These are phyloP conservation scores for Dryas alaskensis DNA, from an alignment of 306 rosid species.

Conservation along the genomic window DNA sequence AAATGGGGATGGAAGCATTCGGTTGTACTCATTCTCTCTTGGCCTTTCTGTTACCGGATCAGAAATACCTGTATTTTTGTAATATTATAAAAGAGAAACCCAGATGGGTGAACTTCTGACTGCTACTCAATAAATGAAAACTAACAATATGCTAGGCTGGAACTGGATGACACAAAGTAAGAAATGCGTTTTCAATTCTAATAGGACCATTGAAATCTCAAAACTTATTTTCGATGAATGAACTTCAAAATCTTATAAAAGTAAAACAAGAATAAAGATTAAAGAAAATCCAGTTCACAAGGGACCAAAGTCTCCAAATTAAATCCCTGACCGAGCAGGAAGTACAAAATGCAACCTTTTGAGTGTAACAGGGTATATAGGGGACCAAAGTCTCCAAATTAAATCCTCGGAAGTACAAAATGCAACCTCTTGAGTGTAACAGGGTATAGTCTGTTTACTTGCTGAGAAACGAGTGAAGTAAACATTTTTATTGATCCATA, in stretches of 20 bases:
- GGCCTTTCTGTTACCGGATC: slow-evolving; percentile 37
- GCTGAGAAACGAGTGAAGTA: neutral
- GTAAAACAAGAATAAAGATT: neutral
- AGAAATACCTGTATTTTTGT: slow-evolving; percentile 46
- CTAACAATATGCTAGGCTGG: neutral
- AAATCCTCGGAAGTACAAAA: neutral
- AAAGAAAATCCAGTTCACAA: neutral
- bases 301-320: neutral
- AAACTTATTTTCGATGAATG: neutral
- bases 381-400: neutral
- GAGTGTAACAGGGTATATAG: neutral
- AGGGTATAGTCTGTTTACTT: neutral
- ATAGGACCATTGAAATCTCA: neutral
- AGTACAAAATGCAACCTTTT: neutral
- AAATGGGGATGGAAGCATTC: slow-evolving; percentile 35
- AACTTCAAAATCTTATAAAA: neutral
- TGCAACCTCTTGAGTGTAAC: neutral
- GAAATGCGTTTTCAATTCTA: neutral
- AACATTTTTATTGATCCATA: neutral
- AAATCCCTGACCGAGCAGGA: neutral
- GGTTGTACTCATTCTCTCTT: slow-evolving; percentile 38
- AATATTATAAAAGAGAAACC: slow-evolving; percentile 31
- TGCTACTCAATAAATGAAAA: slow-evolving; percentile 3
- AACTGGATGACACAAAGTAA: neutral
- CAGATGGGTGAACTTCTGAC: slow-evolving; percentile 16